A percentile compares a stretch with the other conserved stretches of the same genome.
These are phyloP conservation scores for Psilocybe cubensis DNA, from an alignment of 768 basidiomycete genomes.

Conservation along the genomic window DNA sequence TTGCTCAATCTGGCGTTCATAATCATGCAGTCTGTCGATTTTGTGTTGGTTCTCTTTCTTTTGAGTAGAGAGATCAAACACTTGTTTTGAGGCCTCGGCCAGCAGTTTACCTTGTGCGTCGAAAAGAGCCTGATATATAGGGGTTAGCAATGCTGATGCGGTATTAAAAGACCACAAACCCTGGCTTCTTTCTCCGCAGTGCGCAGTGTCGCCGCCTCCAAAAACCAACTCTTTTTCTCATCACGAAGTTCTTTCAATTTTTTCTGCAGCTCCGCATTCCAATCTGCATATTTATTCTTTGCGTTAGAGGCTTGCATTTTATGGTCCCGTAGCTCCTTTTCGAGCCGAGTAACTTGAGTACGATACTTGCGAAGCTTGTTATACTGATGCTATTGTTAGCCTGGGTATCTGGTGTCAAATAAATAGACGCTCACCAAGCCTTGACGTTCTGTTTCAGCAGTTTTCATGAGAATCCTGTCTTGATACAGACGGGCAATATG, in stretches of 20 bases:
- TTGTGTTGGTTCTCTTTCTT: conserved; percentile 82
- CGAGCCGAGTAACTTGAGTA: conserved; percentile 64
- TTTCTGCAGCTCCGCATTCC: conserved; percentile 81
- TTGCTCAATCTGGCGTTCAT: conserved; percentile 87
- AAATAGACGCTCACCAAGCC: conserved; percentile 58
- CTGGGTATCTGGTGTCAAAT: neutral
- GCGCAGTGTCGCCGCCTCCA: conserved; percentile 69
- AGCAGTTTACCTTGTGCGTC: conserved; percentile 70
- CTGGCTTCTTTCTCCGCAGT: conserved; percentile 72
- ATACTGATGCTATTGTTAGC: conserved; percentile 51
- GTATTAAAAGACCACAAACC: conserved; percentile 36
- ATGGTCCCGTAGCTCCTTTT: conserved; percentile 72
- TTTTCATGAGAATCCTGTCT: conserved; percentile 70
- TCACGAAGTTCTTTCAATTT: conserved; percentile 76
- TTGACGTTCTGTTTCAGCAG: conserved; percentile 82
- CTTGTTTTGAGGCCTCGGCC: conserved; percentile 67
- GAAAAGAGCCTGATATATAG: conserved; percentile 57
- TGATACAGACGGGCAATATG: conserved; percentile 83
- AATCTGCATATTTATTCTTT: conserved; percentile 81
- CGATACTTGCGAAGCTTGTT: conserved; percentile 84
- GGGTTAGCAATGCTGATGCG: neutral
- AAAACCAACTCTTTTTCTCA: conserved; percentile 78
- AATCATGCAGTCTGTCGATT: conserved; percentile 79
- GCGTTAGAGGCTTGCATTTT: conserved; percentile 72
- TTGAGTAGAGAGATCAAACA: conserved; percentile 75